phyloP scores from a whole-genome alignment of 108 stramenopile species.

The Aurantiochytrium sp. region DNA sequence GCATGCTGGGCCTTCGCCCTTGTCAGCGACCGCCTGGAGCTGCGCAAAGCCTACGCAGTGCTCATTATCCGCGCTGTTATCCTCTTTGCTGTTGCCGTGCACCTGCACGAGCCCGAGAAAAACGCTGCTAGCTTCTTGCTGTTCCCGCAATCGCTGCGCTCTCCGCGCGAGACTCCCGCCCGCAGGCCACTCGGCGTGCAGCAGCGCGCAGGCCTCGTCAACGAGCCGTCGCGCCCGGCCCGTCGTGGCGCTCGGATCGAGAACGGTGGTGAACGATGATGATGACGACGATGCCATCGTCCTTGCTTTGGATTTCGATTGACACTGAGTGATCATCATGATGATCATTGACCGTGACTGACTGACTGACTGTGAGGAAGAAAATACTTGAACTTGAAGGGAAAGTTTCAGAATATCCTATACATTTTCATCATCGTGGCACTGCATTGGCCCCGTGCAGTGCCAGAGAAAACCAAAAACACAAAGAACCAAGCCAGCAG shows the following conservation, averaged over 20 bases:
- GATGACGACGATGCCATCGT: too few species aligned
- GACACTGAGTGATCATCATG: too few species aligned
- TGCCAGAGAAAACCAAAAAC: too few species aligned
- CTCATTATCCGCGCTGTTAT: neutral
- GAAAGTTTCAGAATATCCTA: too few species aligned
- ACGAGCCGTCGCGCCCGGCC: neutral
- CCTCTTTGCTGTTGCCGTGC: neutral
- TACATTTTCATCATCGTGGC: too few species aligned
- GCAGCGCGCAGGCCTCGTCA: neutral
- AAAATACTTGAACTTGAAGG: too few species aligned
- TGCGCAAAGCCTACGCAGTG: neutral
- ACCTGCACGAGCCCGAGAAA: neutral
- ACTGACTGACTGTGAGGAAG: too few species aligned
- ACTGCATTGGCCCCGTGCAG: too few species aligned
- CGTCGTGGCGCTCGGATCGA: neutral
- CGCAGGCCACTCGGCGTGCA: neutral
- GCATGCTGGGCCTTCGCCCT: neutral
- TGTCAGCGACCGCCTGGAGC: neutral
- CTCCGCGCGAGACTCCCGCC: neutral
- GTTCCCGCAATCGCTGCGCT: neutral
- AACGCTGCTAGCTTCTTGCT: neutral
- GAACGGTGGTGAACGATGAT: neutral
- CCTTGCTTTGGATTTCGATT: too few species aligned
- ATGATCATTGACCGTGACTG: too few species aligned
- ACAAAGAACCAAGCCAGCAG: too few species aligned